Percentiles rank a stretch among this genome's conserved stretches.
These are phyloP conservation scores for Pestalotiopsis sp. DNA, from an alignment of 2,329 filamentous ascomycete species.

Conservation along the genomic window DNA sequence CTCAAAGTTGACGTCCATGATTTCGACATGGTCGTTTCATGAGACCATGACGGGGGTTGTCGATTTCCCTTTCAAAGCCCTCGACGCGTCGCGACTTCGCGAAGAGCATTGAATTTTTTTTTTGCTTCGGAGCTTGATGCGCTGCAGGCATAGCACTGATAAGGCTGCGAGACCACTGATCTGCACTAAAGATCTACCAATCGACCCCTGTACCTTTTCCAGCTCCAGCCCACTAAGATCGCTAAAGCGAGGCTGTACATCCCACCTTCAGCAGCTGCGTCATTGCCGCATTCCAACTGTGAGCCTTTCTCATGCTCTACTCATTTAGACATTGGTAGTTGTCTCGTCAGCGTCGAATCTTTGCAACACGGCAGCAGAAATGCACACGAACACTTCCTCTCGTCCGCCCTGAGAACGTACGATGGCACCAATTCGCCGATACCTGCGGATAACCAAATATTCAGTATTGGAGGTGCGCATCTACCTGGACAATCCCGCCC, in stretches of 20 bases:
- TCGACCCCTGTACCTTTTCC: not conserved
- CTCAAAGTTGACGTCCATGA: constrained; percentile 75
- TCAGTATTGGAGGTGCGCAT: constrained; percentile 97
- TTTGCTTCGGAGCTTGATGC: not conserved
- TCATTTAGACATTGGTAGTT: not conserved
- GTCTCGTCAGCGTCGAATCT: not conserved
- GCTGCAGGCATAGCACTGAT: not conserved
- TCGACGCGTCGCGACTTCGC: not conserved
- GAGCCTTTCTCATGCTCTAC: not conserved
- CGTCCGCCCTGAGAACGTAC: not conserved
- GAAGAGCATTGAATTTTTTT: not conserved
- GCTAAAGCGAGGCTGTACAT: constrained; percentile 10
- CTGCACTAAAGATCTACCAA: constrained; percentile 2
- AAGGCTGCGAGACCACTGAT: not conserved
- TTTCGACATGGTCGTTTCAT: constrained; percentile 16
- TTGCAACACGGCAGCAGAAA: not conserved
- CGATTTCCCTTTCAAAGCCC: not conserved
- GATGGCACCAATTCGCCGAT: constrained; percentile 89
- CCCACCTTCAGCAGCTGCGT: not conserved
- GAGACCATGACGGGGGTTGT: constrained; percentile 12
- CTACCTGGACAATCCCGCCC: constrained; percentile 87
- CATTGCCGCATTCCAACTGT: not conserved
- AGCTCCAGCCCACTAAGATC: not conserved
- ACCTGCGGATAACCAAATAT: constrained; percentile 88
- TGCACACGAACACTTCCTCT: not conserved